Percentiles rank a stretch among this genome's conserved stretches.
phyloP scores from a whole-genome alignment of 2,329 filamentous ascomycete genomes.

The Colletotrichum tropicale region DNA sequence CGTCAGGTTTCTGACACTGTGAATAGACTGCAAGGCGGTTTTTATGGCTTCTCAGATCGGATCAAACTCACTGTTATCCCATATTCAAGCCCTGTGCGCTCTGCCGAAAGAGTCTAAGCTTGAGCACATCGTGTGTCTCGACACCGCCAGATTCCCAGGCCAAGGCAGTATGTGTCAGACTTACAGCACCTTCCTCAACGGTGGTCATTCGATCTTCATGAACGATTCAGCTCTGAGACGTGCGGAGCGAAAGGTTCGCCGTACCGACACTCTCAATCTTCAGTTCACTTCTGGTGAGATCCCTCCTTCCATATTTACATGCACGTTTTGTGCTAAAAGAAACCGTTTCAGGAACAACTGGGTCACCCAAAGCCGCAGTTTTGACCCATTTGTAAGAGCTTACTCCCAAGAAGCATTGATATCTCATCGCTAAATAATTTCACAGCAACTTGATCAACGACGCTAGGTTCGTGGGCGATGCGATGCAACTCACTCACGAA shows the following conservation, averaged over 20 bases:
- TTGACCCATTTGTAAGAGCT: not conserved
- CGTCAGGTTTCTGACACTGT: not conserved
- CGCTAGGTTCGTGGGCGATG: not conserved
- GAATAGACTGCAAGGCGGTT: not conserved
- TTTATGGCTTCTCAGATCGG: not conserved
- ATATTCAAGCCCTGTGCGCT: not conserved
- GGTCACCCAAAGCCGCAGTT: not conserved
- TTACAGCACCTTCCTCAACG: not conserved
- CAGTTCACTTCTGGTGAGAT: not conserved
- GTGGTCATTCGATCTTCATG: not conserved
- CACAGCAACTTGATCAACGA: not conserved
- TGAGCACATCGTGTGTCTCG: not conserved
- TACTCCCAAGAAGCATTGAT: not conserved
- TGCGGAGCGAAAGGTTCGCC: not conserved
- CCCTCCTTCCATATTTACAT: not conserved
- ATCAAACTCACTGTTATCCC: not conserved
- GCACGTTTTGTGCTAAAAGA: not conserved
- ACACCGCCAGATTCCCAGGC: not conserved
- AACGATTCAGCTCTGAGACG: not conserved
- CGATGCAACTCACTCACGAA: not conserved
- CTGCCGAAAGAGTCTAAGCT: not conserved
- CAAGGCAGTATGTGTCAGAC: not conserved
- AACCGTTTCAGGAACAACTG: not conserved
- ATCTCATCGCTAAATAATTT: fast-evolving
- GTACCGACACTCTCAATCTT: not conserved